phyloP scores from a whole-genome alignment of 768 basidiomycete genomes.

The Pulveroboletus frians region DNA sequence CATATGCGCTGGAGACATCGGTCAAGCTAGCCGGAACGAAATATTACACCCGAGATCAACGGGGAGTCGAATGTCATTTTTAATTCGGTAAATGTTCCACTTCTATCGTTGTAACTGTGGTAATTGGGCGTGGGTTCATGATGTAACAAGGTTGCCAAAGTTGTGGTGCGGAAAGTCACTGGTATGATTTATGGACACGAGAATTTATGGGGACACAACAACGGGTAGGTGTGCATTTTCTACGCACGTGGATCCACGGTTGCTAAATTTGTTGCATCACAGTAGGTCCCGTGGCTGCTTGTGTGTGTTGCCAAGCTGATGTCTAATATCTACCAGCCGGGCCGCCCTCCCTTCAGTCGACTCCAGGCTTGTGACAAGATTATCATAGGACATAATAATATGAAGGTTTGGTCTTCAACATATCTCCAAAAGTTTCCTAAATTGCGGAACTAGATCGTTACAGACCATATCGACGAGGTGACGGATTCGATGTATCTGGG shows the following conservation, averaged over 20 bases:
- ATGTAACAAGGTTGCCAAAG: not conserved
- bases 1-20: not conserved
- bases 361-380: constrained; percentile 6
- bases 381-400: too few species aligned
- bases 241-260: not conserved
- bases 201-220: not conserved
- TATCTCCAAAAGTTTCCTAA: not conserved
- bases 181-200: constrained; percentile 10
- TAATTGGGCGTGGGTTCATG: not conserved
- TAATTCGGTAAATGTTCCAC: not conserved
- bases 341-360: constrained; percentile 5
- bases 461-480: constrained; percentile 11
- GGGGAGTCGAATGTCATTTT: constrained; percentile 5
- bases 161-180: constrained; percentile 1
- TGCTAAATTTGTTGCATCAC: not conserved
- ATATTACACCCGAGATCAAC: not conserved
- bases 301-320: not conserved
- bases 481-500: constrained; percentile 19
- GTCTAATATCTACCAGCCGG: not conserved
- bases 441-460: constrained; percentile 1
- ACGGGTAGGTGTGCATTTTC: not conserved
- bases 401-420: not conserved
- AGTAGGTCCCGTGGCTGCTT: not conserved
- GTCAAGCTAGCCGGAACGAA: not conserved
- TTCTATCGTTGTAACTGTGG: constrained; percentile 3